Evolutionary conservation across 352 stramenopile species (phyloP), one percentile per base, ranked within the genome.

Genomic region (Globisporangium cylindrosporum): DNA sequence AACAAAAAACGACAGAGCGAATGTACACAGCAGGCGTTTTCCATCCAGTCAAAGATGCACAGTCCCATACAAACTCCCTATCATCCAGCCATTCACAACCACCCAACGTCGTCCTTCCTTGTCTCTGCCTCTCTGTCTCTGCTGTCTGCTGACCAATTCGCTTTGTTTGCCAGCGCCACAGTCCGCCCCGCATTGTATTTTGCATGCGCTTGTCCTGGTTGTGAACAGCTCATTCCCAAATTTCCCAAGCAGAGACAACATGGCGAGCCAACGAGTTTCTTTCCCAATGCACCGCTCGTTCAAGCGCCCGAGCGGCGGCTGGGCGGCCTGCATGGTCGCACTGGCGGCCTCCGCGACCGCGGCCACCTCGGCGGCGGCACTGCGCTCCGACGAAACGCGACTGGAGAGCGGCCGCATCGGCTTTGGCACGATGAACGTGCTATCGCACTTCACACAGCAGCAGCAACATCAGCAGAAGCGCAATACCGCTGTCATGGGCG

Each of bases 391-490:
- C 22, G 59, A 64, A 10, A 49, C 38, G 36, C 34, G 32, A 10
- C 38, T 64, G 6, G 59, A 64, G 27, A 64, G 38, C 7, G 43
- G 43, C 36, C 59, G 59, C 59, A 38, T 64, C 38, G 59, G 59
- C 59, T 64, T 64, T 41, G 59, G 59, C 20, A 22, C n/a, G 18
- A 51, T 25, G 10, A 48, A n/a, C 59, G 36, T 43, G 36, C 20
- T 64, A 24, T 51, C 41, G 6, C 38, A 51, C 25, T 64, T 64
- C 29, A 64, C 36, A 25, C 59, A 64, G 3, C 32, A 38, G 8
- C 32, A 38, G 18, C 34, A 46, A 41, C 20, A 36, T 10, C 18
- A 27, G 15, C 24, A 51, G 43, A 51, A 51, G 43, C 43, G 43
- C 18, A 51, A 24, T 24, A 51, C 43, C 43, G 18, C 43, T 51